A percentile compares a stretch with the other conserved stretches of the same genome.
Evolutionary conservation across 2,329 filamentous ascomycete species (phyloP).

Genomic region (Drechslera avenae): DNA sequence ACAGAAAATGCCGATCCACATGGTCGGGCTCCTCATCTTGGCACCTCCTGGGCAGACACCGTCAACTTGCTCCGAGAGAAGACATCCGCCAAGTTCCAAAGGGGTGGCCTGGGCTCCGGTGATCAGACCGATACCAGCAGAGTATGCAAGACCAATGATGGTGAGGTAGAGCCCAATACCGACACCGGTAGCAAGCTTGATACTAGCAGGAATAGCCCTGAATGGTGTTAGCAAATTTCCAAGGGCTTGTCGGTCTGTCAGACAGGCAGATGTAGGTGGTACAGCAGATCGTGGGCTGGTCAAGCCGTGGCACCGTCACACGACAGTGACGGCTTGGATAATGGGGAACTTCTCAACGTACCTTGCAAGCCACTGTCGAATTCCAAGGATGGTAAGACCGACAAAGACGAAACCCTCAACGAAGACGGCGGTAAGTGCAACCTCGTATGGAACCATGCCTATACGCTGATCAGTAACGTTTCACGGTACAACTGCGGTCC

Average conservation of each 20-base stretch:
- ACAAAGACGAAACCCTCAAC: slow-evolving; percentile 88
- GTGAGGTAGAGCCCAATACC: slow-evolving; percentile 85
- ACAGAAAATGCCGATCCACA: slow-evolving; percentile 90
- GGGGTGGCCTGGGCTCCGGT: slow-evolving; percentile 72
- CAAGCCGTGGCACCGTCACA: background rate
- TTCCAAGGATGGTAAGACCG: slow-evolving; percentile 71
- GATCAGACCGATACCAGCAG: slow-evolving; percentile 79
- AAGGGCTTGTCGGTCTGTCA: background rate
- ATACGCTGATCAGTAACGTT: slow-evolving; percentile 24
- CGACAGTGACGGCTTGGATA: background rate
- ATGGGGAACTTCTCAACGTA: slow-evolving; percentile 10
- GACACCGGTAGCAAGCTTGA: slow-evolving; percentile 85
- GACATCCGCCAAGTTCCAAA: slow-evolving; percentile 76
- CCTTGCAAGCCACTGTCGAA: slow-evolving; percentile 69
- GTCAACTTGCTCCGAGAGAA: slow-evolving; percentile 52
- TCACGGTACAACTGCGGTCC: slow-evolving; percentile 7
- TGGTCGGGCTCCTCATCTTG: slow-evolving; percentile 81
- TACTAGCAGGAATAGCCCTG: slow-evolving; percentile 78
- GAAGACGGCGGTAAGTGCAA: slow-evolving; percentile 85
- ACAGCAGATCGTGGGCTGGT: no score
- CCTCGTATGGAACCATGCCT: slow-evolving; percentile 68
- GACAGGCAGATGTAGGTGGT: background rate
- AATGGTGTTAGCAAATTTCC: slow-evolving; percentile 49
- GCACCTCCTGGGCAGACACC: slow-evolving; percentile 65
- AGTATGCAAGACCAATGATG: slow-evolving; percentile 77